These are phyloP conservation scores for Pistacia atlantica DNA, from an alignment of 345 rosid species.

Conservation along the genomic window DNA sequence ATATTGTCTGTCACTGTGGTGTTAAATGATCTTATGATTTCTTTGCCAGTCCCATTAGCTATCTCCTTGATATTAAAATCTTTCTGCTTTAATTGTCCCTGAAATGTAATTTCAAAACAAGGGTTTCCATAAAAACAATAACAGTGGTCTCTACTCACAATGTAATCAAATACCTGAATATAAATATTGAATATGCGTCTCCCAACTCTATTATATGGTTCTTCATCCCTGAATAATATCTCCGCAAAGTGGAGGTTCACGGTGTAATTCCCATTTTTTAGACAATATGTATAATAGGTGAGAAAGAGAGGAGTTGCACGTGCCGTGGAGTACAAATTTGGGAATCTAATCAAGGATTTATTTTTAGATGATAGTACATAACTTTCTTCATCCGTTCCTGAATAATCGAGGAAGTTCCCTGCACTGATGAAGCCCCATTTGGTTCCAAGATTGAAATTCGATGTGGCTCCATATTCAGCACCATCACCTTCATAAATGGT, in stretches of 20 bases:
- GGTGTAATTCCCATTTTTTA: slow-evolving; percentile 49
- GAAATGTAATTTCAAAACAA: neutral
- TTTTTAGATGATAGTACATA: slow-evolving; percentile 13
- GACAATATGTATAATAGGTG: slow-evolving; percentile 52
- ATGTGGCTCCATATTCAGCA: slow-evolving; percentile 24
- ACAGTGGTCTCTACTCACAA: neutral
- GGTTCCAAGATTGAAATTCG: slow-evolving; percentile 15
- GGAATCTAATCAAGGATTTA: slow-evolving; percentile 21
- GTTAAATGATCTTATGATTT: slow-evolving; percentile 18
- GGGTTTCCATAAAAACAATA: neutral
- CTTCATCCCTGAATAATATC: slow-evolving; percentile 45
- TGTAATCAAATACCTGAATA: slow-evolving; percentile 41
- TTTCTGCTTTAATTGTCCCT: slow-evolving; percentile 32
- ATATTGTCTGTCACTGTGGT: neutral
- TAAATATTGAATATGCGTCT: slow-evolving; percentile 54
- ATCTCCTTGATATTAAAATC: slow-evolving; percentile 37
- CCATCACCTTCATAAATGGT: too few relatives aligned
- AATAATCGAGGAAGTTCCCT: slow-evolving; percentile 40
- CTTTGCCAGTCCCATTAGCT: slow-evolving; percentile 31
- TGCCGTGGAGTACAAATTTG: slow-evolving; percentile 44
- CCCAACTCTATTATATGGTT: slow-evolving; percentile 40
- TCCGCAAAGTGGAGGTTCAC: slow-evolving; percentile 59
- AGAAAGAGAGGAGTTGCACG: slow-evolving; percentile 50
- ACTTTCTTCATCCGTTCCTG: neutral
- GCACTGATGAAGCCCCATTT: slow-evolving; percentile 62